phyloP scores from a whole-genome alignment of 2,329 filamentous ascomycete species.

The Paecilomyces niveus region DNA sequence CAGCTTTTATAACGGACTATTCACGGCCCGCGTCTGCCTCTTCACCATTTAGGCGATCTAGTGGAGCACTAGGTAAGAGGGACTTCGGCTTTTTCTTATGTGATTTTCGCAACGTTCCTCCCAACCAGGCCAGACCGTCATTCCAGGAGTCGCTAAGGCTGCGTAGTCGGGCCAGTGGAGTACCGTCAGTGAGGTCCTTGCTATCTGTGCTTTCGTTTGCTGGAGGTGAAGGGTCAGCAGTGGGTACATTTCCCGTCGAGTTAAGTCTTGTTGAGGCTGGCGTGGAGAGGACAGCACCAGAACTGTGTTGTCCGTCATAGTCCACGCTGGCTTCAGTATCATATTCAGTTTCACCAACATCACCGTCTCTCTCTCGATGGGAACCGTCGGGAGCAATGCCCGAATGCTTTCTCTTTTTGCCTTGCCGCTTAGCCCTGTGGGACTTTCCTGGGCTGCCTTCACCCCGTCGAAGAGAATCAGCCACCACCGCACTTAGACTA shows the following conservation, averaged over 20 bases:
- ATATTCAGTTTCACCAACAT: constrained; percentile 10
- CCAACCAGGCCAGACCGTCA: constrained; percentile 28
- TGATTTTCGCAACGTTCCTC: constrained; percentile 20
- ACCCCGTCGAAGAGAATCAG: constrained; percentile 56
- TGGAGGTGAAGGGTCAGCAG: background rate
- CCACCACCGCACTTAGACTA: constrained; percentile 56
- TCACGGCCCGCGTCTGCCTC: background rate
- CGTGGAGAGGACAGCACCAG: constrained; percentile 5
- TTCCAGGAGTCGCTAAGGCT: constrained; percentile 33
- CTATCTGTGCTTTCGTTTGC: constrained; percentile 1
- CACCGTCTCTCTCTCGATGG: constrained; percentile 12
- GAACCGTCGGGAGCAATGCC: constrained; percentile 16
- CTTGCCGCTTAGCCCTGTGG: constrained; percentile 18
- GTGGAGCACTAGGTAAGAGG: background rate
- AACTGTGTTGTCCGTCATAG: constrained; percentile 8
- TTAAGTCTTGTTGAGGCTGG: constrained; percentile 4
- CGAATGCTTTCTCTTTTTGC: constrained; percentile 20
- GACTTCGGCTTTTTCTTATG: background rate
- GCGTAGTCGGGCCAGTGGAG: constrained; percentile 19
- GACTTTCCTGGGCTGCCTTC: constrained; percentile 36
- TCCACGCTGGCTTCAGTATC: constrained; percentile 12
- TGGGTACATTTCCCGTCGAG: constrained; percentile 2
- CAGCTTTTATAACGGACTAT: background rate
- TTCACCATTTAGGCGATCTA: background rate
- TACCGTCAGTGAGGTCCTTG: constrained; percentile 10